Percentiles rank a stretch among this genome's conserved stretches.
These are phyloP conservation scores for Saccharomycopsis synnaedendra DNA, from an alignment of 805 yeast species.

Conservation along the genomic window DNA sequence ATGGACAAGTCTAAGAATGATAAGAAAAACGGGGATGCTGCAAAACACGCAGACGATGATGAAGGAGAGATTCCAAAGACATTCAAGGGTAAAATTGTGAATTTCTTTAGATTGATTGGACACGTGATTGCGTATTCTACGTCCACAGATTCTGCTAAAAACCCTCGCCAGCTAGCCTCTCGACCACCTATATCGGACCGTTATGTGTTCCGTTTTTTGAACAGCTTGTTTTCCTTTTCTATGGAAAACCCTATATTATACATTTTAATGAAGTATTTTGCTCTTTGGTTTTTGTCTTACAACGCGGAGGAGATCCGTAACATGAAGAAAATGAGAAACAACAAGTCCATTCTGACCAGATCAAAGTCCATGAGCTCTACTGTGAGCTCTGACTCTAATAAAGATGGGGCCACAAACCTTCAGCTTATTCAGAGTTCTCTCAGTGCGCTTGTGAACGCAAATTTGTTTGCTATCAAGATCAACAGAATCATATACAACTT, in stretches of 20 bases:
- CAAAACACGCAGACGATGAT: background rate
- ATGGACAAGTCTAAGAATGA: background rate
- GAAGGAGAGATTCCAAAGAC: constrained; percentile 8
- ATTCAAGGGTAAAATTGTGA: constrained; percentile 11
- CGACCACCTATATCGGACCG: constrained; percentile 11
- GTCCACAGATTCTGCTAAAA: constrained; percentile 8
- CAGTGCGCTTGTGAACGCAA: constrained; percentile 10
- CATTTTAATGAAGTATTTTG: constrained; percentile 19
- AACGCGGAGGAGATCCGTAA: constrained; percentile 11
- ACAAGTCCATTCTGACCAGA: background rate
- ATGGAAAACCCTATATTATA: constrained; percentile 24
- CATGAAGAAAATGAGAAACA: background rate
- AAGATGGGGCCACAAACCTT: background rate
- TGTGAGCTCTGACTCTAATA: background rate
- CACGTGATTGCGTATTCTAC: constrained; percentile 16
- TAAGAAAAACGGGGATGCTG: background rate
- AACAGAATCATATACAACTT: constrained; percentile 19
- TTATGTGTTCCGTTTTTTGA: constrained; percentile 19
- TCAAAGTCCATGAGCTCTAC: background rate
- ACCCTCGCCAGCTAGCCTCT: background rate
- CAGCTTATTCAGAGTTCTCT: constrained; percentile 4
- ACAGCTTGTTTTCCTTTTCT: constrained; percentile 18
- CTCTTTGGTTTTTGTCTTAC: constrained; percentile 14
- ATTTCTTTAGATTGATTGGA: constrained; percentile 8
- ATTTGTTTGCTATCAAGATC: constrained; percentile 13